phyloP scores from a whole-genome alignment of 148 eudicot species.

The Oxyria digyna region DNA sequence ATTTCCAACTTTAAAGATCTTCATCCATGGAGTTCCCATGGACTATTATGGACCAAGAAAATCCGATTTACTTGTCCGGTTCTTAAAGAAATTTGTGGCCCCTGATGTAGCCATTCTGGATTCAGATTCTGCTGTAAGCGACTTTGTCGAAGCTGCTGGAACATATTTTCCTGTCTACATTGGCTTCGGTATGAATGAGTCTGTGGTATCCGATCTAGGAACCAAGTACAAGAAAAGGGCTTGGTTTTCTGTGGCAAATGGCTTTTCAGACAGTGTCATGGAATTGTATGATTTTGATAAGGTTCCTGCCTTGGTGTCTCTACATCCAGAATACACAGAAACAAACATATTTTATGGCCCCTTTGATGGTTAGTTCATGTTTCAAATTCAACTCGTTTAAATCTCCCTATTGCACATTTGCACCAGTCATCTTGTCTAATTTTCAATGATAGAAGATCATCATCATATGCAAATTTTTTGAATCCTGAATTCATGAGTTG shows the following conservation, averaged over 20 bases:
- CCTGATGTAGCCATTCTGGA: constrained; percentile 67
- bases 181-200: constrained; percentile 86
- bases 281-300: constrained; percentile 78
- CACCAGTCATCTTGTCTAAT: neutral
- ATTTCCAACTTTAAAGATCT: constrained; percentile 82
- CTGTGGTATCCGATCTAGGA: constrained; percentile 50
- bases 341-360: constrained; percentile 77
- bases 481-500: neutral
- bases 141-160: constrained; percentile 64
- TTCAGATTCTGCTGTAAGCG: constrained; percentile 54
- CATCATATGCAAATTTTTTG: neutral
- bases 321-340: constrained; percentile 65
- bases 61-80: constrained; percentile 56
- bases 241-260: constrained; percentile 94
- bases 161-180: constrained; percentile 66
- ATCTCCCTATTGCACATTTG: neutral
- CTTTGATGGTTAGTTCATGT: constrained; percentile 60
- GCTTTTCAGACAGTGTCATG: constrained; percentile 70
- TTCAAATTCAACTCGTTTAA: neutral
- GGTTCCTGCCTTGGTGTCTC: constrained; percentile 73
- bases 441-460: neutral
- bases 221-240: constrained; percentile 77
- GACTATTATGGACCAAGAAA: constrained; percentile 80
- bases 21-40: constrained; percentile 77
- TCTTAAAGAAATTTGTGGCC: constrained; percentile 81